Percentiles rank a stretch among this genome's conserved stretches.
Evolutionary conservation across 2,329 filamentous ascomycete species (phyloP).

Genomic region (Aureobasidium zeae): DNA sequence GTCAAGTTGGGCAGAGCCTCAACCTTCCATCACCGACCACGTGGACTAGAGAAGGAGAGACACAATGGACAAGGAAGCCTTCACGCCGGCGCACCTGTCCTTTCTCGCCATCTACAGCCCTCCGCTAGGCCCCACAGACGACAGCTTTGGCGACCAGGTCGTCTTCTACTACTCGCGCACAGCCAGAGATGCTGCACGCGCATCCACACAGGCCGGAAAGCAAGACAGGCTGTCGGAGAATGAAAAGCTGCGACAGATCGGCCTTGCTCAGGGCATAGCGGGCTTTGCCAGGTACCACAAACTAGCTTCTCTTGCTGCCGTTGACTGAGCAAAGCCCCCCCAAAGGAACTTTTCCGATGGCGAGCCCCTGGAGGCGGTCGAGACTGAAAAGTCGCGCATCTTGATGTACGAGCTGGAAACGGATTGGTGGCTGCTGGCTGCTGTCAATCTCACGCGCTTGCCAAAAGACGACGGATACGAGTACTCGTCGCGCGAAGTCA

Average conservation of each 20-base stretch:
- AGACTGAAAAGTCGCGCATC: constrained; percentile 81
- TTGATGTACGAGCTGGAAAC: constrained; percentile 78
- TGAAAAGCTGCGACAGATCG: constrained; percentile 83
- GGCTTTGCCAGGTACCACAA: constrained; percentile 62
- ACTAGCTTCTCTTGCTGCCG: too few species aligned
- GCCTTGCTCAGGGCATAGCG: constrained; percentile 92
- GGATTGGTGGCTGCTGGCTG: constrained; percentile 92
- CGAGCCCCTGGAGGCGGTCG: constrained; percentile 69
- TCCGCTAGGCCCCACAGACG: constrained; percentile 61
- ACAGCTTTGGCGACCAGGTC: constrained; percentile 70
- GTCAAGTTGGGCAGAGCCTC: constrained; percentile 15
- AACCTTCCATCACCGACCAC: not conserved
- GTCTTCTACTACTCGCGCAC: constrained; percentile 74
- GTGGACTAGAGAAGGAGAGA: not conserved
- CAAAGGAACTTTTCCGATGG: constrained; percentile 74
- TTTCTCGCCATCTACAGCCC: constrained; percentile 96
- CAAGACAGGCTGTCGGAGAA: constrained; percentile 49
- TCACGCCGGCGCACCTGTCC: constrained; percentile 66
- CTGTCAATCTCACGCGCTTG: constrained; percentile 70
- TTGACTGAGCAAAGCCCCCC: too few species aligned
- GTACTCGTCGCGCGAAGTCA: constrained; percentile 85
- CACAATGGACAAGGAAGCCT: constrained; percentile 5
- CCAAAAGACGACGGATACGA: constrained; percentile 44
- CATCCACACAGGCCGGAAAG: constrained; percentile 20
- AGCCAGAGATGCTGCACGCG: constrained; percentile 24